Evolutionary conservation across 192 early-diverging fungal genomes (phyloP), one percentile per base, ranked within the genome.

Genomic region (Backusella liffmaniae): DNA sequence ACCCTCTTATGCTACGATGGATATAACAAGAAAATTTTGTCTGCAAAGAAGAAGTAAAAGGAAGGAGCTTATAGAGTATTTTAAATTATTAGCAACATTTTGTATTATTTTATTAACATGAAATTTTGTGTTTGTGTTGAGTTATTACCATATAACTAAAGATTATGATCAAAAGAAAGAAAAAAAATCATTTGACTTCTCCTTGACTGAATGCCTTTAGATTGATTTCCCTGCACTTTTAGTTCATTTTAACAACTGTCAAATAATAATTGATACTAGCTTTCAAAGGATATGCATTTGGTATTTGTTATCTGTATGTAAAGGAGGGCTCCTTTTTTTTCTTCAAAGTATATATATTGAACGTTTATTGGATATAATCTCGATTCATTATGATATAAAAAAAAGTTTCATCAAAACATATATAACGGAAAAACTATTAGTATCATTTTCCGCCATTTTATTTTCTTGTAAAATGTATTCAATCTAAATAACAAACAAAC

Each of bases 181-280:
- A 62, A 26, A 26, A 15, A 29, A 29, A 62, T 62, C 26, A 29
- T 29, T 23, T 62, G 56, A 62, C 56, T 10, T 62, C 56, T 62
- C 56, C 56, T 62, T 62, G 29, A 62, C 21, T 13, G 3, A 13
- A 62, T 62, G 56, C 26, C 56, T 29, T 62, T 62, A 62, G 56
- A 62, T 62, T 62, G 23, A 4, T 62, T 29, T 62, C 56, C 56
- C 56, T 62, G 56, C 56, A 62, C 56, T 23, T 29, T 62, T 23
- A 62, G 56, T 62, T 62, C 56, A 62, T 23, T 62, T 62, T 62
- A 62, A 62, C 26, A 62, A 62, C 56, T 62, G 56, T 62, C 56
- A 62, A 62, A 62, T 62, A 62, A 29, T 62, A 29, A 62, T 29
- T 10, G 56, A 29, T 62, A 62, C 56, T 62, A 62, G 12, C 10